Conservation (phyloP, 2,329 filamentous ascomycete genomes). For the Myotisia sp. region DNA sequence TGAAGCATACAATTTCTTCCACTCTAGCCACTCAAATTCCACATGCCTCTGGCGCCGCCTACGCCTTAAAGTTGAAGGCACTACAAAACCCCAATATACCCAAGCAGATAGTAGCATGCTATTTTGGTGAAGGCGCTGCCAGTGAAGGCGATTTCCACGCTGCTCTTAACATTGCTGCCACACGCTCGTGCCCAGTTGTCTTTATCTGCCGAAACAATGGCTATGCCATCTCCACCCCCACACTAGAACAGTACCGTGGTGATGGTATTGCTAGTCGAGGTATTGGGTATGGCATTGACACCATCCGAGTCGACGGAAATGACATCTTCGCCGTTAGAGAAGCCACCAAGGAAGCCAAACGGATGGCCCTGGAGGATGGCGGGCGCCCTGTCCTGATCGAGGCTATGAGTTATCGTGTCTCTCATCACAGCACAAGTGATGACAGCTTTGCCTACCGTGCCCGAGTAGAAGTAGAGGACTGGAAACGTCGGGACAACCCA, state of each 20-base stretch:
- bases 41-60: slow-evolving; percentile 74
- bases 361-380: slow-evolving; percentile 65
- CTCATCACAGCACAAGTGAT: slow-evolving; percentile 91
- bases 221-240: slow-evolving; percentile 80
- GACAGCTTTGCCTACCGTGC: slow-evolving; percentile 95
- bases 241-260: slow-evolving; percentile 77
- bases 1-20: slow-evolving; percentile 68
- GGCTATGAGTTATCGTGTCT: slow-evolving; percentile 96
- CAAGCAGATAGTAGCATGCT: slow-evolving; percentile 60
- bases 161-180: slow-evolving; percentile 80
- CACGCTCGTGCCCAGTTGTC: slow-evolving; percentile 69
- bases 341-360: slow-evolving; percentile 61
- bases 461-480: slow-evolving; percentile 83
- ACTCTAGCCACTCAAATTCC: slow-evolving; percentile 80
- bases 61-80: slow-evolving; percentile 70
- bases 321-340: slow-evolving; percentile 81
- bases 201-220: slow-evolving; percentile 92
- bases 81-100: slow-evolving; percentile 54
- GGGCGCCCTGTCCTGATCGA: slow-evolving; percentile 76
- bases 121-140: slow-evolving; percentile 82
- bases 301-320: slow-evolving; percentile 84
- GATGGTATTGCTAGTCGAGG: slow-evolving; percentile 81
- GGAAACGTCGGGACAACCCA: slow-evolving; percentile 81
- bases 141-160: slow-evolving; percentile 88
- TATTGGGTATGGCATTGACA: slow-evolving; percentile 86